Evolutionary conservation across 352 stramenopile genomes (phyloP), one percentile per base, ranked within the genome.

Genomic region (Labyrinthula sp.): DNA sequence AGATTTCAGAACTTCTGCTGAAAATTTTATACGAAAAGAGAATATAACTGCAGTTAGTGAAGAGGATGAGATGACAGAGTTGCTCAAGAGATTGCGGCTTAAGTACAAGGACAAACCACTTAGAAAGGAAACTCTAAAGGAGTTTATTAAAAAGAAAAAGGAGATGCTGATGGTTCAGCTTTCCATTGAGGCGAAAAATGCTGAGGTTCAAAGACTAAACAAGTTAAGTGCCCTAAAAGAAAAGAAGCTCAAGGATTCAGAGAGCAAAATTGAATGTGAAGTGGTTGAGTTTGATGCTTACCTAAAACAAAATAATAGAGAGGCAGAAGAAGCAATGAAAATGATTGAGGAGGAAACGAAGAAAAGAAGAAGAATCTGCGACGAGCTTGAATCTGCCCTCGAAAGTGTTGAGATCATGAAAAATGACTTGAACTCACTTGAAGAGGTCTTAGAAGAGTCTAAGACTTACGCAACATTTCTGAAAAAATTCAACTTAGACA

Each of bases 101-200:
- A n/a, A n/a, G n/a, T n/a, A n/a, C n/a, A n/a, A n/a, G n/a, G n/a
- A n/a, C n/a, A n/a, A n/a, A n/a, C n/a, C n/a, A n/a, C n/a, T n/a
- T n/a, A n/a, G n/a, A n/a, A 89, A 89, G 56, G 82, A 94, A 47
- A 89, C 80, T 57, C 92, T 92, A 76, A 56, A 73, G 2, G 79
- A 91, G 47, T 93, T 93, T 28, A 86, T 94, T 24, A 69, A 71
- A 4, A 93, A 93, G 67, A 94, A 94, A 63, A 69, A 78, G 7
- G 81, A 93, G 54, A 93, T 94, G 79, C 93, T 93, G 50, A 68
- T 93, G 0, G 75, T 93, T 14, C 81, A 78, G 56, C 90, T 93
- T 75, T 83, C 75, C 17, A 68, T 93, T 4, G 80, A 93, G 57
- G 93, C 79, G 20, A 94, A 94, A 61, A 71, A 79, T 9, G 82